Evolutionary conservation across 2,329 filamentous ascomycete species (phyloP).

Genomic region (Diaporthe longicolla): DNA sequence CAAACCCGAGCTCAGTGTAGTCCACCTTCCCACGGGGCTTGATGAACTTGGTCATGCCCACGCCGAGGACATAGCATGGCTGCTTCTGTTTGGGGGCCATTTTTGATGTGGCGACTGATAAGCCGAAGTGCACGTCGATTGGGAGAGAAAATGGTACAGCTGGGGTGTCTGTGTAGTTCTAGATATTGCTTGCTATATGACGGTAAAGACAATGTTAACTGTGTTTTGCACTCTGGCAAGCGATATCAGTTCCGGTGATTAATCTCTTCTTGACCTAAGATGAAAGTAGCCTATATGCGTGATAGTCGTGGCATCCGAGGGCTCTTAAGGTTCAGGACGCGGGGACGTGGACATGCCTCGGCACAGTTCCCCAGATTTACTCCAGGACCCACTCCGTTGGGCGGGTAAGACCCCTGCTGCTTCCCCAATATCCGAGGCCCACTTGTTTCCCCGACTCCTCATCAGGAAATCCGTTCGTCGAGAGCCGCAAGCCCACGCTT

Average conservation of each 20-base stretch:
- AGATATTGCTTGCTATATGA: neutral
- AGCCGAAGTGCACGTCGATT: neutral
- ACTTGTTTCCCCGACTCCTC: neutral
- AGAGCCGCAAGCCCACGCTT: slow-evolving; percentile 7
- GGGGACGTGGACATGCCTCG: slow-evolving; percentile 14
- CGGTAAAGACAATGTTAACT: neutral
- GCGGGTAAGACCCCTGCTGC: neutral
- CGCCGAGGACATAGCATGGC: slow-evolving; percentile 89
- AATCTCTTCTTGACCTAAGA: neutral
- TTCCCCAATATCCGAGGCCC: slow-evolving; percentile 10
- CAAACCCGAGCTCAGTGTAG: slow-evolving; percentile 94
- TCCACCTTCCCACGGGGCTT: slow-evolving; percentile 95
- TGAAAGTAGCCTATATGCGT: slow-evolving; percentile 14
- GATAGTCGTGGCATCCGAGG: neutral
- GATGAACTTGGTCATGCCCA: slow-evolving; percentile 99
- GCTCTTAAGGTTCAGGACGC: neutral
- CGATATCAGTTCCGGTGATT: neutral
- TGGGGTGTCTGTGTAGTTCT: neutral
- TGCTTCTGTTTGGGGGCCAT: slow-evolving; percentile 67
- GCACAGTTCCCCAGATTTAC: slow-evolving; percentile 21
- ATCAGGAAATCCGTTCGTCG: slow-evolving; percentile 8
- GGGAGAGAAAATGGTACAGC: neutral
- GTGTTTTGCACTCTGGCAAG: neutral
- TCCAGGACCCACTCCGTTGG: neutral
- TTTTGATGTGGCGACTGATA: slow-evolving; percentile 39